phyloP scores from a whole-genome alignment of 2,329 filamentous ascomycete species.

The Kalaharituber pfeilii region DNA sequence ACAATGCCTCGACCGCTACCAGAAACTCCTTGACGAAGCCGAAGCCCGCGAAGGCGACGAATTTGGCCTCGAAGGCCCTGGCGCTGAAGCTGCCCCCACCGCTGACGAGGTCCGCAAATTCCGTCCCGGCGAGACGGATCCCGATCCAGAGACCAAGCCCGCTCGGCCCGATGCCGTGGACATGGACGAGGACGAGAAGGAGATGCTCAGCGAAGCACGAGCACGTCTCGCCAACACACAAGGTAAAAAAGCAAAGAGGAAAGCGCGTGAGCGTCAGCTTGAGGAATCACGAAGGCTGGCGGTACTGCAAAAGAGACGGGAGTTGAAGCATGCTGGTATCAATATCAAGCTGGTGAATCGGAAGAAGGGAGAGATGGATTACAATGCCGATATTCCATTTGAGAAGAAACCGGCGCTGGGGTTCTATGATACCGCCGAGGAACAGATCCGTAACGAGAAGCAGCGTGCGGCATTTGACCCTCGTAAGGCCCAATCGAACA shows the following conservation, averaged over 20 bases:
- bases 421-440: conserved; percentile 85
- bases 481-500: conserved; percentile 69
- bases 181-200: conserved; percentile 96
- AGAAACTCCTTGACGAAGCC: conserved; percentile 88
- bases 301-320: conserved; percentile 80
- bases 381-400: conserved; percentile 97
- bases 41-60: conserved; percentile 72
- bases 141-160: conserved; percentile 93
- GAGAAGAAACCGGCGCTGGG: conserved; percentile 77
- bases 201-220: conserved; percentile 95
- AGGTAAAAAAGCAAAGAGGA: conserved; percentile 96
- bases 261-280: conserved; percentile 84
- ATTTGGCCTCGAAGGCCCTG: conserved; percentile 67
- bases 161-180: conserved; percentile 93
- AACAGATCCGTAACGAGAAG: conserved; percentile 61
- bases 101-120: conserved; percentile 82
- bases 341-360: conserved; percentile 88
- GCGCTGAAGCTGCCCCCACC: conserved; percentile 65
- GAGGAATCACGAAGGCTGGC: conserved; percentile 86
- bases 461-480: conserved; percentile 79
- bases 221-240: conserved; percentile 94
- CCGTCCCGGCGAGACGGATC: conserved; percentile 83
- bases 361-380: conserved; percentile 97
- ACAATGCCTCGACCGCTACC: conserved; percentile 91
- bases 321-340: conserved; percentile 93